phyloP scores from a whole-genome alignment of 2,329 filamentous ascomycete species.

The Pseudocercospora crystallina region DNA sequence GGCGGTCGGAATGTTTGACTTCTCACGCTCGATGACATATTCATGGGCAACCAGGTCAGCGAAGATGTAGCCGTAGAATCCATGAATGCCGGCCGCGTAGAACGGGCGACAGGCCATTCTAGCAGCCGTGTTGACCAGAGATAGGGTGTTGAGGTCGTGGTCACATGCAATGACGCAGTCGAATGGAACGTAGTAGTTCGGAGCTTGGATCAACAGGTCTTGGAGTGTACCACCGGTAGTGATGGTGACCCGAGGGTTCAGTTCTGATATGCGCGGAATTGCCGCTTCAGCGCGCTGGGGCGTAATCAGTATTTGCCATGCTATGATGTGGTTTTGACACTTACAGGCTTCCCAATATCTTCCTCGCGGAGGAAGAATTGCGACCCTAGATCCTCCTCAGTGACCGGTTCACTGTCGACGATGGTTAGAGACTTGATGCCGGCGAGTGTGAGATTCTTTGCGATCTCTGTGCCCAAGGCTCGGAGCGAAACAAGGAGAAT shows the following conservation, averaged over 20 bases:
- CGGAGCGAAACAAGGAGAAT: constrained; percentile 87
- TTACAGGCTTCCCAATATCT: constrained; percentile 71
- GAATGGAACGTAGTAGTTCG: constrained; percentile 74
- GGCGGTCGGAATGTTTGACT: constrained; percentile 66
- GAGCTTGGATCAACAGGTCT: constrained; percentile 69
- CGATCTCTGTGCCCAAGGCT: constrained; percentile 87
- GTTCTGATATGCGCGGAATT: constrained; percentile 71
- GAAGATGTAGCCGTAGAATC: constrained; percentile 93
- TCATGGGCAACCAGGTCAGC: constrained; percentile 88
- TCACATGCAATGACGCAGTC: constrained; percentile 90
- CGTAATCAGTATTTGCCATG: not conserved
- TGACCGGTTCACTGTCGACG: constrained; percentile 73
- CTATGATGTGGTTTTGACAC: constrained; percentile 13
- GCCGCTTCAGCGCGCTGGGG: constrained; percentile 75
- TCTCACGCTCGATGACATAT: constrained; percentile 82
- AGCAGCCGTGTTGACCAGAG: constrained; percentile 81
- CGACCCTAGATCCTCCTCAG: constrained; percentile 70
- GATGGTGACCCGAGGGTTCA: constrained; percentile 86
- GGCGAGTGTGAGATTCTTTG: constrained; percentile 94
- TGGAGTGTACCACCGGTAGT: constrained; percentile 46
- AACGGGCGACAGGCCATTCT: constrained; percentile 77
- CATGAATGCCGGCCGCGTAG: constrained; percentile 84
- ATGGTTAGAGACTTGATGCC: constrained; percentile 90
- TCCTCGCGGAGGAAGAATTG: constrained; percentile 72
- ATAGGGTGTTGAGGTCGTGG: constrained; percentile 71